Conservation (phyloP, 768 basidiomycete species). For the Rhodosporidiobolus sp. region DNA sequence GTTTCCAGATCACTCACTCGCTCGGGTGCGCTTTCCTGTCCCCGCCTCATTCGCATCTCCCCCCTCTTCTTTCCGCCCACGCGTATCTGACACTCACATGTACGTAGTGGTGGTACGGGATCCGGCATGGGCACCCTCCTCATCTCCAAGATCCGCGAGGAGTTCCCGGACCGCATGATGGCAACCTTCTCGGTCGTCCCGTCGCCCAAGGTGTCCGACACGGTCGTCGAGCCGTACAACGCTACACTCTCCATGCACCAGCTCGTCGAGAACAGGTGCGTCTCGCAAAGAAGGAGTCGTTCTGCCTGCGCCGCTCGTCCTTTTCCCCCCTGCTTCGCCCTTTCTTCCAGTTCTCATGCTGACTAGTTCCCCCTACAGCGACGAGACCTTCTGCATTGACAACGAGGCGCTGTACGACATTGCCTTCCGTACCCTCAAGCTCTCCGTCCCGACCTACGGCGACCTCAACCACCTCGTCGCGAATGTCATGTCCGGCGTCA, state of each 20-base stretch:
- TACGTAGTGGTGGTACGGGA: slow-evolving; percentile 63
- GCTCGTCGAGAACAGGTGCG: slow-evolving; percentile 97
- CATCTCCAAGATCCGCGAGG: slow-evolving; percentile 98
- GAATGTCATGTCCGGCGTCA: slow-evolving; percentile 97
- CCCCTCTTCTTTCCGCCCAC: background rate
- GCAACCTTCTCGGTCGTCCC: slow-evolving; percentile 99
- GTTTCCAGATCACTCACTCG: slow-evolving; percentile 99
- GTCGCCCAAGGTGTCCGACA: slow-evolving; percentile 69
- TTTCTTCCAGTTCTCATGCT: no score
- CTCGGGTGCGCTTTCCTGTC: slow-evolving; percentile 49
- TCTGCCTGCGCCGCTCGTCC: no score
- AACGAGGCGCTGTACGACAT: slow-evolving; percentile 99
- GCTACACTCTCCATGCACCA: slow-evolving; percentile 97
- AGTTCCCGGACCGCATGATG: slow-evolving; percentile 99
- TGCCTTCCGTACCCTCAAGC: slow-evolving; percentile 96
- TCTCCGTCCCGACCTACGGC: slow-evolving; percentile 88
- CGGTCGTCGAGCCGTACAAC: slow-evolving; percentile 99
- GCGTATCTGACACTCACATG: background rate
- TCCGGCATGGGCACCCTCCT: slow-evolving; percentile 99
- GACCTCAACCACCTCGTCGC: slow-evolving; percentile 98
- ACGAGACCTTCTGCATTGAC: slow-evolving; percentile 99
- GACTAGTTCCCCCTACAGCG: no score
- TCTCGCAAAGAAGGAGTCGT: no score
- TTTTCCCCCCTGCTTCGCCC: no score
- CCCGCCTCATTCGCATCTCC: background rate